A percentile compares a stretch with the other conserved stretches of the same genome.
These are phyloP conservation scores for Symbiodinium pilosum DNA, from an alignment of 73 alveolate genomes.

Conservation along the genomic window DNA sequence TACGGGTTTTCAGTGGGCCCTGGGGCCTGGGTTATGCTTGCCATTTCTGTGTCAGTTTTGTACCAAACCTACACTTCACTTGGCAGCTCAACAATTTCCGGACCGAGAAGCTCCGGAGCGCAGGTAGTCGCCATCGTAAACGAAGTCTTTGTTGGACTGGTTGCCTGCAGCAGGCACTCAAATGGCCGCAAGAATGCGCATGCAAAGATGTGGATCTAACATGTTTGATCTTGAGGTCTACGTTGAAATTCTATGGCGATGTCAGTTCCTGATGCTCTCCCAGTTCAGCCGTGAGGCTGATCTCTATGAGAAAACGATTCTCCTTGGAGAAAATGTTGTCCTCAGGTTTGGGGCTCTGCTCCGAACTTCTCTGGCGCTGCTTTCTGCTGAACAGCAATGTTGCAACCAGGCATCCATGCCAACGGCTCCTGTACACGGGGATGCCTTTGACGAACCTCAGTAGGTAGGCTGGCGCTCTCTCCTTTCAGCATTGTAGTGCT, in stretches of 20 bases:
- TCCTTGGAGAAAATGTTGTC: not conserved
- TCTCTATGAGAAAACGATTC: slow-evolving; percentile 4
- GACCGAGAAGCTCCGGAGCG: slow-evolving; percentile 56
- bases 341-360: not conserved
- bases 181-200: too few relatives aligned
- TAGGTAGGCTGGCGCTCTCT: too few relatives aligned
- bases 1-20: not conserved
- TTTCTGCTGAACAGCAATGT: too few relatives aligned
- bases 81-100: too few relatives aligned
- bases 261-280: not conserved
- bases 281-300: not conserved
- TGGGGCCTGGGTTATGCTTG: too few relatives aligned
- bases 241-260: not conserved
- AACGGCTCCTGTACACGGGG: not conserved
- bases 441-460: not conserved
- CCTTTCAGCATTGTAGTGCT: not conserved
- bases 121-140: slow-evolving; percentile 77
- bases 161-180: slow-evolving; percentile 10
- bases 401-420: not conserved
- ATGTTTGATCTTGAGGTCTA: not conserved
- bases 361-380: not conserved
- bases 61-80: too few relatives aligned
- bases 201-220: too few relatives aligned
- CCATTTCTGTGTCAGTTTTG: too few relatives aligned
- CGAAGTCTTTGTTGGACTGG: slow-evolving; percentile 43